Conservation (phyloP, 1,284 basidiomycete species). For the Puccinia coronata region DNA sequence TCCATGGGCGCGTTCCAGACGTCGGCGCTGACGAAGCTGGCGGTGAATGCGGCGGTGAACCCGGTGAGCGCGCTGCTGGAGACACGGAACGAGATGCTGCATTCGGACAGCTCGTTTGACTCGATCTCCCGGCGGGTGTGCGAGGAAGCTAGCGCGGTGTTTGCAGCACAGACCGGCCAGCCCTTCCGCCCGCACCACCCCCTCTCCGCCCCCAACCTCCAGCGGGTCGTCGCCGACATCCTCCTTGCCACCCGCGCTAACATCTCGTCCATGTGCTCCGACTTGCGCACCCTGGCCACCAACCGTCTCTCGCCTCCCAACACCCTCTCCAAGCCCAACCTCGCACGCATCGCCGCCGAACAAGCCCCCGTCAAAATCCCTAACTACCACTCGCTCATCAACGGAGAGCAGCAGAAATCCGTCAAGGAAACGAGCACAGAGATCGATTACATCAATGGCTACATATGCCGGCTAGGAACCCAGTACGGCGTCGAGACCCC, state of each 20-base stretch:
- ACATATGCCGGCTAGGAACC: conserved; percentile 70
- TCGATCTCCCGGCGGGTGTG: conserved; percentile 52
- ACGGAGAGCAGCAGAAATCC: conserved; percentile 16
- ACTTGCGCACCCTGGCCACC: conserved; percentile 56
- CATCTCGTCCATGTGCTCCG: conserved; percentile 75
- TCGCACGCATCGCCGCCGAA: background rate
- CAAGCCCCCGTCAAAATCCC: conserved; percentile 60
- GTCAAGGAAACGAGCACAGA: conserved; percentile 51
- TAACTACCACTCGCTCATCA: conserved; percentile 67
- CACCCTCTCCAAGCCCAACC: conserved; percentile 20
- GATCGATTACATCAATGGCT: conserved; percentile 78
- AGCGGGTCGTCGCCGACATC: conserved; percentile 65
- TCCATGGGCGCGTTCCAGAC: conserved; percentile 72
- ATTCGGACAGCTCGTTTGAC: conserved; percentile 55
- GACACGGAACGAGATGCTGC: conserved; percentile 75
- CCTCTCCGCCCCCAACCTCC: conserved; percentile 56
- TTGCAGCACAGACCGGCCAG: conserved; percentile 52
- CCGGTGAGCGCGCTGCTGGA: conserved; percentile 80
- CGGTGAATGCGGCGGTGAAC: conserved; percentile 82
- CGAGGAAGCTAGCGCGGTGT: conserved; percentile 54
- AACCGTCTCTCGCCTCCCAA: background rate
- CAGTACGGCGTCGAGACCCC: conserved; percentile 68
- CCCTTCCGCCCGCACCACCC: conserved; percentile 45
- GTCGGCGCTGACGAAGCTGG: conserved; percentile 76
- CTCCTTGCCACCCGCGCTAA: conserved; percentile 67